Evolutionary conservation across 1,139 yeast genomes (phyloP), one percentile per base, ranked within the genome.

Genomic region (Kodamaea ohmeri): DNA sequence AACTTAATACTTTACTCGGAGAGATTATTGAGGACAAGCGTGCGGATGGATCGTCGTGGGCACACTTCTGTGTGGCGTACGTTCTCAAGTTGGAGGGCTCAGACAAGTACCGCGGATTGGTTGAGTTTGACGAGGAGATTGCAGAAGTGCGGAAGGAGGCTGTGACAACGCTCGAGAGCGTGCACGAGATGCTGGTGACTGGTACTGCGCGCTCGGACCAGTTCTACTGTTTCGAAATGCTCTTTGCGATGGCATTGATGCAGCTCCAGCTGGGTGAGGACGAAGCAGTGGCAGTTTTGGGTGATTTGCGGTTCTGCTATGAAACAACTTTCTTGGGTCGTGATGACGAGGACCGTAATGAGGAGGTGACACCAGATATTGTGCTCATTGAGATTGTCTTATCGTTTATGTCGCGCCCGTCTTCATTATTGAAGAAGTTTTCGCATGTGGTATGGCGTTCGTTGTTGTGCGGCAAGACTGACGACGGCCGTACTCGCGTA

Each of bases 371-470:
- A 40, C 68, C 81, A 1, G 61, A 79, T 12, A 70, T 80, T 27
- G 82, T 86, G 2, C 69, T 92, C 46, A 79, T 95, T 8, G 97
- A 92, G 55, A 80, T 92, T 33, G 65, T 90, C 36, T 65, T 92
- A 34, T 80, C 90, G 13, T 80, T 88, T 46, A 62, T 87, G 25
- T 78, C 95, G 3, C 81, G 88, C 51, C 81, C 81, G 51, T 81
- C 89, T 6, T 63, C 80, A 0, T 64, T 89, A 43, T 67, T 86
- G 62, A 83, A 88, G 51, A 86, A 79, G 53, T 66, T 89, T 35
- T 80, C 89, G 13, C 70, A 74, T 43, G 71, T 80, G 13, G 86
- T 88, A 2, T 90, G 96, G 96, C 88, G 82, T 41, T 71, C 64
- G 1, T 64, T 64, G 41, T 53, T 71, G 38, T 71, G 76, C 44